Base-by-base conservation (phyloP, 2,329 filamentous ascomycete species). In the Trichoderma sp. region DNA sequence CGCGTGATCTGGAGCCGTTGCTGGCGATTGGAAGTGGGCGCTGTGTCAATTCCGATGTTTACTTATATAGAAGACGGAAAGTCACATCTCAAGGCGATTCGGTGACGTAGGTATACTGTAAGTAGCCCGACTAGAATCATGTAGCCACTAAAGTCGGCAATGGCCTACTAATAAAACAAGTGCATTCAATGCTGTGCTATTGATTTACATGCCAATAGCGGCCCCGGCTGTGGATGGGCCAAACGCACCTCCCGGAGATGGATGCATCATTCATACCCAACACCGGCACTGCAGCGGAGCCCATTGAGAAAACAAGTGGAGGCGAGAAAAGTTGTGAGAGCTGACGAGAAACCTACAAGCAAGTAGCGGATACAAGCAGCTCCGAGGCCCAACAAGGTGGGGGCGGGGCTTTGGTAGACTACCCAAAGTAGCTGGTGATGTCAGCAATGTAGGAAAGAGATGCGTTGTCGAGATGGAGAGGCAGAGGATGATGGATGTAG, bases 391-490 rank as follows among this genome's bases (percentile, higher is more conserved):
- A 39, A 30, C 26, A 8, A 39, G 49, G 56, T 61, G 65, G 65
- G 65, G 65, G 56, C 56, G 65, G 65, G 65, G 56, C 52, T 37
- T 34, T 55, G 54, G 30, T 4, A 14, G 37, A n/a, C 37, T 26
- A n/a, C 28, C 28, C 28, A 30, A 30, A 30, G 3, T 30, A 21
- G 54, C 55, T 32, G 21, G 56, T 68, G 65, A 68, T 68, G 65
- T 68, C 65, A 68, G 55, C 49, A n/a, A 37, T 16, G 8, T 6
- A 32, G n/a, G 39, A n/a, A 18, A 13, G 28, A n/a, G 18, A 16
- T 14, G 32, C 11, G 32, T 21, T 5, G n/a, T 49, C 21, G 3
- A 24, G n/a, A 49, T 49, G 11, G 10, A 24, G n/a, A 49, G n/a
- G n/a, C 8, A 24, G 3, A 49, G 4, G 39, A 43, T 8, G 39